These are phyloP conservation scores for Aspergillus wentii DNA, from an alignment of 495 filamentous ascomycete species.

Conservation along the genomic window DNA sequence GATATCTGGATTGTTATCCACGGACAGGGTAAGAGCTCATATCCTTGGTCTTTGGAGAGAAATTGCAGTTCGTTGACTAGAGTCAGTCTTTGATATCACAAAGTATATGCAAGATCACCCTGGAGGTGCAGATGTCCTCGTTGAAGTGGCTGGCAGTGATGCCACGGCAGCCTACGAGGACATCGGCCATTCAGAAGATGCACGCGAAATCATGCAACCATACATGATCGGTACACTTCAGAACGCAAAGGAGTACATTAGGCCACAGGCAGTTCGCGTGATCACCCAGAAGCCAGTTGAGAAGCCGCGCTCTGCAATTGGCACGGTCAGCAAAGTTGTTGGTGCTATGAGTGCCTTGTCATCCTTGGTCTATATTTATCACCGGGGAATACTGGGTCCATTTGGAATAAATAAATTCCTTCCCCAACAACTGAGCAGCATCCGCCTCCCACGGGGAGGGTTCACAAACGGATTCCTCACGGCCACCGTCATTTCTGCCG, in stretches of 20 bases:
- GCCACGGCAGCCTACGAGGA: constrained; percentile 48
- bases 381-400: too few relatives aligned
- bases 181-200: constrained; percentile 49
- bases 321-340: too few relatives aligned
- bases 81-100: constrained; percentile 48
- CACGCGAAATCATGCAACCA: constrained; percentile 23
- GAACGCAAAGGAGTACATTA: constrained; percentile 21
- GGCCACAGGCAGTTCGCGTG: constrained; percentile 22
- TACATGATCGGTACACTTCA: constrained; percentile 18
- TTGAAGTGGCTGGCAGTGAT: constrained; percentile 47
- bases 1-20: constrained; percentile 50
- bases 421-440: too few relatives aligned
- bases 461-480: constrained; percentile 32
- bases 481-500: constrained; percentile 19
- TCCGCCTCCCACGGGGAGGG: constrained; percentile 10
- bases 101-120: constrained; percentile 50
- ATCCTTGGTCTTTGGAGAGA: too few relatives aligned
- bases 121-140: constrained; percentile 43
- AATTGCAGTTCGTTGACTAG: not conserved
- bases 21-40: constrained; percentile 47
- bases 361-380: too few relatives aligned
- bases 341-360: too few relatives aligned
- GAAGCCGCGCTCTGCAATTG: too few relatives aligned
- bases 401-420: too few relatives aligned
- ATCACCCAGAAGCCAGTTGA: constrained; percentile 14